Evolutionary conservation across 2,329 filamentous ascomycete species (phyloP).

Genomic region (Chalaropsis ovoidea): DNA sequence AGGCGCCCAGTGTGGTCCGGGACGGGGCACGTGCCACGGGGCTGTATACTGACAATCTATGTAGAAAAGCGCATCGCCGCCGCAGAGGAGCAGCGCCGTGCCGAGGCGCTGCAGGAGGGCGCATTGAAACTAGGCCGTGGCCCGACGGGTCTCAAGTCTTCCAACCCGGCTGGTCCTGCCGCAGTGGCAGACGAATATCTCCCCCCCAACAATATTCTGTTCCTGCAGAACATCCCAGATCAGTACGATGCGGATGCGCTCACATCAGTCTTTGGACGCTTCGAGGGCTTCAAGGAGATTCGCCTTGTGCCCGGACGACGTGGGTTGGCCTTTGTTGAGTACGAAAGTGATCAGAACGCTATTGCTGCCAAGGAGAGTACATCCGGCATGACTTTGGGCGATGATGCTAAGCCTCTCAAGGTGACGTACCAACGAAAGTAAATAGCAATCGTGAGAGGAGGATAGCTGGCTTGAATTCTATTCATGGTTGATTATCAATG

Average conservation of each 20-base stretch:
- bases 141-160: constrained; percentile 62
- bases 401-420: constrained; percentile 60
- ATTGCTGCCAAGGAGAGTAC: constrained; percentile 92
- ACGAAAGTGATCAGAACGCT: constrained; percentile 78
- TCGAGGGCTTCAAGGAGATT: constrained; percentile 90
- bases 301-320: constrained; percentile 75
- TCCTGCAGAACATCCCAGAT: constrained; percentile 84
- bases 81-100: constrained; percentile 63
- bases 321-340: constrained; percentile 93
- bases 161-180: constrained; percentile 53
- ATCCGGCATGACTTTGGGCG: constrained; percentile 67
- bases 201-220: constrained; percentile 92
- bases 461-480: background rate
- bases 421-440: constrained; percentile 94
- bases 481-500: background rate
- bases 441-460: background rate
- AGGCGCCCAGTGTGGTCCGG: background rate
- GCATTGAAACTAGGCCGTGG: constrained; percentile 42
- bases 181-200: constrained; percentile 96
- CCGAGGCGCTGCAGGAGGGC: constrained; percentile 48
- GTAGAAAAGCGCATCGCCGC: constrained; percentile 68
- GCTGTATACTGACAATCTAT: background rate
- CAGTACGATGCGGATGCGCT: constrained; percentile 74
- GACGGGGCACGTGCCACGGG: background rate
- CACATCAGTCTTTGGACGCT: constrained; percentile 70